A percentile compares a stretch with the other conserved stretches of the same genome.
Evolutionary conservation across 228 moss, liverwort and hornwort genomes (phyloP).

Genomic region (Sphagnum magellanicum): DNA sequence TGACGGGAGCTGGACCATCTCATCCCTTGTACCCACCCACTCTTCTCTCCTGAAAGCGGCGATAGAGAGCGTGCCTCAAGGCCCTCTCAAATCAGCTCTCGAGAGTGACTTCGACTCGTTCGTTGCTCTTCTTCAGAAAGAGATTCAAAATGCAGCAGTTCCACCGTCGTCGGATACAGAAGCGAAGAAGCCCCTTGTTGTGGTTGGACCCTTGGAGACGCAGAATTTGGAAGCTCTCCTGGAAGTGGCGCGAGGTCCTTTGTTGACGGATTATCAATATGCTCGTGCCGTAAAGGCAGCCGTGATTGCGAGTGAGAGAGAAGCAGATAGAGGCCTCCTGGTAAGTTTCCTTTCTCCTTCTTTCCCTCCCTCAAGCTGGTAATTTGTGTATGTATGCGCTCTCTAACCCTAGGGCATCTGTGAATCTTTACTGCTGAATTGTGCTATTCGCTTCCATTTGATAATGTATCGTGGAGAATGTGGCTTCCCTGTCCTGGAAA

Average conservation of each 20-base stretch:
- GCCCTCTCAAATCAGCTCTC: constrained; percentile 4
- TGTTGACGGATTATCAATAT: constrained; percentile 32
- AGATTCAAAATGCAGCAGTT: not conserved
- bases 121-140: not conserved
- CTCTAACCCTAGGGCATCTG: too few relatives aligned
- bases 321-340: constrained; percentile 7
- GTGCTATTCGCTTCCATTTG: too few relatives aligned
- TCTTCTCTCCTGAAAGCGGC: constrained; percentile 6
- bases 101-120: constrained; percentile 1
- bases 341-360: too few relatives aligned
- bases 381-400: too few relatives aligned
- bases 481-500: too few relatives aligned
- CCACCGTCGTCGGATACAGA: not conserved
- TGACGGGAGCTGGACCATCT: constrained; percentile 1
- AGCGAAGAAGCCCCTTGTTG: constrained; percentile 1
- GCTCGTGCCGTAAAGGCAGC: constrained; percentile 45
- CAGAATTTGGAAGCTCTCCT: constrained; percentile 1
- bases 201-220: not conserved
- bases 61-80: not conserved
- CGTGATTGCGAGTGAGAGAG: constrained; percentile 23
- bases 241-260: constrained; percentile 23
- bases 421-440: too few relatives aligned
- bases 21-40: not conserved
- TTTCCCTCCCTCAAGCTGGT: too few relatives aligned
- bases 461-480: too few relatives aligned